These are phyloP conservation scores for Penicillium sp. DNA, from an alignment of 2,329 filamentous ascomycete species.

Conservation along the genomic window DNA sequence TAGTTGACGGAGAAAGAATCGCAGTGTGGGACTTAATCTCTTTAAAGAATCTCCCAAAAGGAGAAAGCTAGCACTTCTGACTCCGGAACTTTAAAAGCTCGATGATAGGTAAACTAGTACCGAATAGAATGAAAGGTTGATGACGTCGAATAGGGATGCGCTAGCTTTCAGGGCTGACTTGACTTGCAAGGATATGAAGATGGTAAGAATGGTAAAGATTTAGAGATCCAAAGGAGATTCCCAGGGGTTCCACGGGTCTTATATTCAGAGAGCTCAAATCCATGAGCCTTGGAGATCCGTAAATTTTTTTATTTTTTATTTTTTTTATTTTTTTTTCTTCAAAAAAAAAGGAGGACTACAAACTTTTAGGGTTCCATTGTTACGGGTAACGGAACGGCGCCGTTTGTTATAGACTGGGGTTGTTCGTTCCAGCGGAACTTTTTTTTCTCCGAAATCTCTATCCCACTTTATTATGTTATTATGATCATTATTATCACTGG, in stretches of 20 bases:
- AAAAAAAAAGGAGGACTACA: slow-evolving; percentile 18
- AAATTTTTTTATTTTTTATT: neutral
- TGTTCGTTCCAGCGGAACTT: slow-evolving; percentile 7
- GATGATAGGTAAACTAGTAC: slow-evolving; percentile 2
- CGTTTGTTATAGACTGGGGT: slow-evolving; percentile 18
- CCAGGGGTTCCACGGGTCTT: slow-evolving; percentile 18
- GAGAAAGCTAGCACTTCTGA: slow-evolving; percentile 7
- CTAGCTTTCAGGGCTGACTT: neutral
- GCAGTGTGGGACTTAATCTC: neutral
- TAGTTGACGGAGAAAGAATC: neutral
- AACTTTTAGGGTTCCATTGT: slow-evolving; percentile 23
- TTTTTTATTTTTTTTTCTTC: too few species aligned
- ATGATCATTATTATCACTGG: neutral
- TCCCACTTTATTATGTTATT: neutral
- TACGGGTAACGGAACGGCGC: slow-evolving; percentile 14
- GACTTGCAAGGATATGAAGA: neutral
- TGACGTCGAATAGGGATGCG: slow-evolving; percentile 7
- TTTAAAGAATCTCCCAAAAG: slow-evolving; percentile 4
- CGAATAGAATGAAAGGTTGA: too few species aligned
- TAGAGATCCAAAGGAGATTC: slow-evolving; percentile 4
- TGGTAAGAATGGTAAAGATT: neutral
- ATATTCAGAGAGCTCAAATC: slow-evolving; percentile 21
- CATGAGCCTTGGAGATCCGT: neutral
- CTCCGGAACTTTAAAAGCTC: slow-evolving; percentile 13
- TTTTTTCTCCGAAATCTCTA: slow-evolving; percentile 4